Evolutionary conservation across 106 monocot genomes (phyloP), one percentile per base, ranked within the genome.

Genomic region (Agapanthus africanus): DNA sequence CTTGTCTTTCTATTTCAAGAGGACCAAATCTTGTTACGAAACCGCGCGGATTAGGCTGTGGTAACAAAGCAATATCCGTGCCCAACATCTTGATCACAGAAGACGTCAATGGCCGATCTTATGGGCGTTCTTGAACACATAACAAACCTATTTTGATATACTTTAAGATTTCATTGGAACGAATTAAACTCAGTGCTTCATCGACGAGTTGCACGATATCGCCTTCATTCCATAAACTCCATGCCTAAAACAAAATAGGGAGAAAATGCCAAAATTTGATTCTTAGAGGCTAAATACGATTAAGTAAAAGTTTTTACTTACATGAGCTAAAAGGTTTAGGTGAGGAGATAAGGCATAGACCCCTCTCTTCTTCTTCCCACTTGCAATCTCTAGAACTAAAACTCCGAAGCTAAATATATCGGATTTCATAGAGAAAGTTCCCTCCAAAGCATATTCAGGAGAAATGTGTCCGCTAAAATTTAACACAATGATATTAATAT

Each of bases 191-290:
- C 1, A 44, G 21, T 40, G 44, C 21, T 40, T 44, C 67, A 31
- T 67, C 67, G 18, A 46, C 26, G 8, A 67, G 26, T 67, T 67
- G 41, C 44, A 67, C 8, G 15, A 30, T 40, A 18, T 67, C 40
- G 8, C 37, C 67, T 67, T 67, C 67, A 42, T 67, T 67, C 67
- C 67, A 67, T 30, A 67, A 44, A 39, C 40, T 44, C 67, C 67
- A 67, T 41, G 67, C 67, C 67, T 67, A n/a, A n/a, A n/a, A n/a
- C n/a, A n/a, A n/a, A n/a, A n/a, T n/a, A n/a, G n/a, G n/a, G n/a
- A n/a, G n/a, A n/a, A n/a, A n/a, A n/a, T n/a, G n/a, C n/a, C n/a
- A n/a, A n/a, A n/a, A n/a, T n/a, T n/a, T n/a, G n/a, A n/a, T n/a
- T n/a, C n/a, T n/a, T n/a, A n/a, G n/a, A n/a, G n/a, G n/a, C n/a